These are phyloP conservation scores for Blastobotrys arbuscula DNA, from an alignment of 1,139 yeast genomes.

Conservation along the genomic window DNA sequence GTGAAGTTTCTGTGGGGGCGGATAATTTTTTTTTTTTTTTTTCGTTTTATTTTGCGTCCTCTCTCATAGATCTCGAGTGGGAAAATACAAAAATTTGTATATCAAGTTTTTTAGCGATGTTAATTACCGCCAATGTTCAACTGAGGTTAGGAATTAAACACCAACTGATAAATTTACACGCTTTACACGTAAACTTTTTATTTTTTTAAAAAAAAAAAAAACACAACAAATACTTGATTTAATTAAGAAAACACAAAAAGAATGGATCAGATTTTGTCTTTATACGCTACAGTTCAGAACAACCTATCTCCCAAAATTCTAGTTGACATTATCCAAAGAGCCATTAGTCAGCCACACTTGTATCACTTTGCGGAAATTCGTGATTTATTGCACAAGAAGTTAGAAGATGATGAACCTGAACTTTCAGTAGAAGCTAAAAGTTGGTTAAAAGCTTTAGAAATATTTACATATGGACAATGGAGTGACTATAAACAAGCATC, in stretches of 20 bases:
- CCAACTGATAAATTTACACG: background rate
- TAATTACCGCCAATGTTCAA: too few relatives aligned
- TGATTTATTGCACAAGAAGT: slow-evolving; percentile 13
- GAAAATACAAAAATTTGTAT: too few relatives aligned
- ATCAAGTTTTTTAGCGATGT: too few relatives aligned
- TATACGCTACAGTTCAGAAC: slow-evolving; percentile 14
- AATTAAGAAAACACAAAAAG: background rate
- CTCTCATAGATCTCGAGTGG: too few relatives aligned
- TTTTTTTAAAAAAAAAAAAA: too few relatives aligned
- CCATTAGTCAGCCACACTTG: slow-evolving; percentile 18
- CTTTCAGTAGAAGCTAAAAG: slow-evolving; percentile 1
- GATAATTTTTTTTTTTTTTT: background rate
- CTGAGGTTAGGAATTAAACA: background rate
- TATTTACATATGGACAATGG: slow-evolving; percentile 24
- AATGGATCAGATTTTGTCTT: slow-evolving; percentile 21
- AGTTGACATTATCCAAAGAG: slow-evolving; percentile 18
- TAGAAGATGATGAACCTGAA: slow-evolving; percentile 8
- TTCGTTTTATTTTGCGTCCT: background rate
- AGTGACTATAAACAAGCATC: slow-evolving; percentile 13
- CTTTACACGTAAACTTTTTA: too few relatives aligned
- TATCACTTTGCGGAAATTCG: slow-evolving; percentile 24
- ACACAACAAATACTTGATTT: background rate
- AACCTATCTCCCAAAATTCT: slow-evolving; percentile 15
- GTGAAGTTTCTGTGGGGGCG: background rate
- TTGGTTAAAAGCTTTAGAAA: slow-evolving; percentile 18